Conservation (phyloP, 2,329 filamentous ascomycete genomes). For the Colletotrichum sp. region DNA sequence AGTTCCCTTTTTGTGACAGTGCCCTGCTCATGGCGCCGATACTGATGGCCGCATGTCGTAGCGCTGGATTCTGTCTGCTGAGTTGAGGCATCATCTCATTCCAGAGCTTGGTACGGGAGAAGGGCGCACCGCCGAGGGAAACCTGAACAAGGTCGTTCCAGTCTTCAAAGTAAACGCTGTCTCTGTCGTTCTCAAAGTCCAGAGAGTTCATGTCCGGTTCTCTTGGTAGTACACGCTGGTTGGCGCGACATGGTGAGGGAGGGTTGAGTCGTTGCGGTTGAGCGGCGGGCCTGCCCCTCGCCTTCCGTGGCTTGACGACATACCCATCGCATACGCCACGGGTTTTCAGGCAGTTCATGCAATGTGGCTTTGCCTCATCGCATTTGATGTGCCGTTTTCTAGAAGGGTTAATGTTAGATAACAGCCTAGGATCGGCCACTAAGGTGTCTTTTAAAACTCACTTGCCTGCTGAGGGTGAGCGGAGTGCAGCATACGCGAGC, state of each 20-base stretch:
- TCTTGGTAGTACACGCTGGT: neutral
- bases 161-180: conserved; percentile 22
- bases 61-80: conserved; percentile 22
- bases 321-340: conserved; percentile 23
- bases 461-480: conserved; percentile 15
- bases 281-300: neutral
- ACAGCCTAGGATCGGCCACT: neutral
- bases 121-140: conserved; percentile 14
- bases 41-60: conserved; percentile 45
- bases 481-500: neutral
- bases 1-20: neutral
- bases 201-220: conserved; percentile 19
- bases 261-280: neutral
- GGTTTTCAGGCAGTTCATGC: conserved; percentile 39
- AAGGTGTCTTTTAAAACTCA: neutral
- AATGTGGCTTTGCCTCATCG: conserved; percentile 45
- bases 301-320: conserved; percentile 14
- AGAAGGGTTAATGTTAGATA: neutral
- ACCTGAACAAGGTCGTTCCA: conserved; percentile 16
- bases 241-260: neutral
- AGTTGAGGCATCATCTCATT: conserved; percentile 35
- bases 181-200: conserved; percentile 15
- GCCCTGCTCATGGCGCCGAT: conserved; percentile 44
- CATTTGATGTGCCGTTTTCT: conserved; percentile 45
- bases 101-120: conserved; percentile 33